Evolutionary conservation across 2,329 filamentous ascomycete genomes (phyloP).

Genomic region (Phialophora expanda): DNA sequence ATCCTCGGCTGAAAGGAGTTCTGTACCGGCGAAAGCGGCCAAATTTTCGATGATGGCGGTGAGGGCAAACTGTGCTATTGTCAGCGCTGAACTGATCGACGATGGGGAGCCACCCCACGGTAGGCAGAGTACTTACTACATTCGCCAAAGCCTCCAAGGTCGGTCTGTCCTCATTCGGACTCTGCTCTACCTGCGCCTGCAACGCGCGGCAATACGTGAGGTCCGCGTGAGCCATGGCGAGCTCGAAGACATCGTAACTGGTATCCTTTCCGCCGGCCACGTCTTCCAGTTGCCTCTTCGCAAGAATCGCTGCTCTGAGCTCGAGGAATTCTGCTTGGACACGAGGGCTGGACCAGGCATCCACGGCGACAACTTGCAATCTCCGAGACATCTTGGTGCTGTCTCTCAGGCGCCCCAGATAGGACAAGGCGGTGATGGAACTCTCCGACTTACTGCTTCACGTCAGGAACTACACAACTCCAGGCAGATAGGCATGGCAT

Average conservation of each 20-base stretch:
- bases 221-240: slow-evolving; percentile 41
- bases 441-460: slow-evolving; percentile 28
- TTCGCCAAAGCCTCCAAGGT: slow-evolving; percentile 32
- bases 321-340: slow-evolving; percentile 37
- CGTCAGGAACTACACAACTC: not conserved
- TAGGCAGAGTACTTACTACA: slow-evolving; percentile 27
- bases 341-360: slow-evolving; percentile 32
- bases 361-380: slow-evolving; percentile 17
- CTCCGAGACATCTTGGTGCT: slow-evolving; percentile 7
- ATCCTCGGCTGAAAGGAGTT: slow-evolving; percentile 11
- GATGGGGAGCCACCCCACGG: not conserved
- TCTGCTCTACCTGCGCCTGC: slow-evolving; percentile 30
- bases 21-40: slow-evolving; percentile 30
- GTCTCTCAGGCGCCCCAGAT: slow-evolving; percentile 31
- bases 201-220: slow-evolving; percentile 37
- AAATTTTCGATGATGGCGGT: slow-evolving; percentile 30
- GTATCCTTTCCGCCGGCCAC: slow-evolving; percentile 35
- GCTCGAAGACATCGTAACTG: slow-evolving; percentile 36
- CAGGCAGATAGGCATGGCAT: not conserved
- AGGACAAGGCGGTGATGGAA: slow-evolving; percentile 35
- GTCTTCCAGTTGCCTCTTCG: slow-evolving; percentile 34
- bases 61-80: slow-evolving; percentile 32
- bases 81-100: not conserved
- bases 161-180: not conserved
- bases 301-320: slow-evolving; percentile 33